These are phyloP conservation scores for Trichosanthes cucumerina DNA, from an alignment of 306 rosid genomes.

Conservation along the genomic window DNA sequence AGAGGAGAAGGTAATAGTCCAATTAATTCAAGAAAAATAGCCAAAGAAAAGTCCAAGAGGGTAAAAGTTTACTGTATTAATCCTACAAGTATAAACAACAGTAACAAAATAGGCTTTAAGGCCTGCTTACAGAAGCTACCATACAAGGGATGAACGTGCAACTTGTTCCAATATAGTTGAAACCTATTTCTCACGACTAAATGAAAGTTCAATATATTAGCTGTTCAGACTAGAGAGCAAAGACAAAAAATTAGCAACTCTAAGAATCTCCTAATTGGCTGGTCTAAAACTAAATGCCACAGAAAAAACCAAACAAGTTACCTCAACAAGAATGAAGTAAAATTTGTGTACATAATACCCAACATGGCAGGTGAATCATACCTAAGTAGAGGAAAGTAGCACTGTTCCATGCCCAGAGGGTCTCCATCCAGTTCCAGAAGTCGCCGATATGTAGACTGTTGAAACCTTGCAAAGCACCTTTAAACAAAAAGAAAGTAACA, in stretches of 20 bases:
- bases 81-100: background rate
- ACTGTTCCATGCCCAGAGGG: slow-evolving; percentile 94
- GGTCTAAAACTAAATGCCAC: slow-evolving; percentile 22
- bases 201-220: background rate
- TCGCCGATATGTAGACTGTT: slow-evolving; percentile 31
- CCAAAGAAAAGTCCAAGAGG: background rate
- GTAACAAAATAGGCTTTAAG: background rate
- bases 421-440: slow-evolving; percentile 86
- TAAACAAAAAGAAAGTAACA: slow-evolving; percentile 36
- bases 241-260: background rate
- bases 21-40: background rate
- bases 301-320: slow-evolving; percentile 9
- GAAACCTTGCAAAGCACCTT: slow-evolving; percentile 43
- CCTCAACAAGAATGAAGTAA: slow-evolving; percentile 57
- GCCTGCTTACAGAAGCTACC: background rate
- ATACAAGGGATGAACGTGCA: background rate
- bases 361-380: slow-evolving; percentile 84
- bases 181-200: background rate
- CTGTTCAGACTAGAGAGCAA: background rate
- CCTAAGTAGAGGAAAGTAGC: slow-evolving; percentile 80
- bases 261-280: background rate
- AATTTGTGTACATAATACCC: slow-evolving; percentile 64
- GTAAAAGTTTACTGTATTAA: background rate
- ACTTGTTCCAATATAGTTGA: background rate
- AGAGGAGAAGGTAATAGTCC: background rate